These are phyloP conservation scores for Eimeria necatrix DNA, from an alignment of 169 alveolate genomes.

Conservation along the genomic window DNA sequence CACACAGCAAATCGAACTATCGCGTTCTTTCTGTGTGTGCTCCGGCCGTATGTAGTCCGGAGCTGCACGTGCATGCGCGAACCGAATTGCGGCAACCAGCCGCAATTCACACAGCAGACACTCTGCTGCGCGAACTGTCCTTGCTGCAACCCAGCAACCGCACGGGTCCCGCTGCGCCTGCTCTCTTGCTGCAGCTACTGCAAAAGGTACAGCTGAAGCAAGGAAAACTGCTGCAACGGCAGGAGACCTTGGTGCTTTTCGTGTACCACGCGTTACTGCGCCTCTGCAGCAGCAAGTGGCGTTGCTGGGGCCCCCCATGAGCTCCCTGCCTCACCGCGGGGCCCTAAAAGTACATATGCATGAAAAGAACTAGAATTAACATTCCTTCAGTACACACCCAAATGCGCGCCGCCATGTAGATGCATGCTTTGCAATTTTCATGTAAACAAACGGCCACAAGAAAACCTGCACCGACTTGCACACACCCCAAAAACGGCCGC, in stretches of 20 bases:
- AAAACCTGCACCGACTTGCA: neutral
- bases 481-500: neutral
- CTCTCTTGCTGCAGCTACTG: neutral
- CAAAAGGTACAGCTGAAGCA: neutral
- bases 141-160: neutral
- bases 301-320: neutral
- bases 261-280: neutral
- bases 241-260: slow-evolving; percentile 18
- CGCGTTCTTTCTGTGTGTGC: too few species aligned
- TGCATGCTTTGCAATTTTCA: too few species aligned
- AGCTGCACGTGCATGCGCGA: slow-evolving; percentile 17
- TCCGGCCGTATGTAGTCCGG: neutral
- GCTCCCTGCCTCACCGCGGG: neutral
- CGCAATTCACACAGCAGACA: slow-evolving; percentile 50
- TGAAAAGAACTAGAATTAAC: neutral
- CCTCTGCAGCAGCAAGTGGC: slow-evolving; percentile 29
- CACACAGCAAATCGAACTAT: too few species aligned
- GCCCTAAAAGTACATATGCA: neutral
- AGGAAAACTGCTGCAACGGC: neutral
- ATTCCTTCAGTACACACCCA: too few species aligned
- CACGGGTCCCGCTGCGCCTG: neutral
- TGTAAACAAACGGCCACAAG: neutral
- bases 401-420: neutral
- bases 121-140: slow-evolving; percentile 47
- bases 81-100: neutral